Evolutionary conservation across 164 flowering plant genomes (phyloP), one percentile per base, ranked within the genome.

Genomic region (Hamamelis virginiana): DNA sequence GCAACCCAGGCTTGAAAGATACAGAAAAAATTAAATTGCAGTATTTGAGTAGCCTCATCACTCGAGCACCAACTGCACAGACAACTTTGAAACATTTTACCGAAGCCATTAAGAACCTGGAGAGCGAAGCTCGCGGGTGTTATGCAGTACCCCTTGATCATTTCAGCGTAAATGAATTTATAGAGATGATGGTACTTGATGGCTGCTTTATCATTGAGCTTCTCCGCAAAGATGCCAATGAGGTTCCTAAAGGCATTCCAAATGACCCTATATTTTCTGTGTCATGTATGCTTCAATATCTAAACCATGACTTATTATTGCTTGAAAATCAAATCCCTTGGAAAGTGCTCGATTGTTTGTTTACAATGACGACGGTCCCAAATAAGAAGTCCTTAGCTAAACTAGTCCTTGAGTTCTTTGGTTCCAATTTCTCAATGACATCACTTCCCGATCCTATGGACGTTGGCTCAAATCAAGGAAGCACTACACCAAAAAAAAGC

Each of bases 311-410:
- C 61, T 26, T 79, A 64, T 18, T 70, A 1, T 28, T 82, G 46
- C 55, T 79, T 0, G 84, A 81, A 63, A 81, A 81, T 21, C 84
- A 81, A 62, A 27, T 81, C 5, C 81, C 84, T 6, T 79, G 64
- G 45, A 25, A 65, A 45, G 71, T 73, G 11, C 76, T 74, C 0
- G 59, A 63, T 16, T 15, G 19, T 0, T 13, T 74, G 27, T 74
- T 18, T 21, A 45, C 50, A 38, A 1, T 41, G 26, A 60, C 70
- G 12, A 59, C 1, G n/a, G 38, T 3, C 12, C 1, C 60, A 14
- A 25, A 41, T 23, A 8, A 13, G 16, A 19, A 59, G 26, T 15
- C 69, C 23, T 43, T 72, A 19, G 23, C 45, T n/a, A 5, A 51
- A 19, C 67, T 66, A 12, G 51, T 53, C 33, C 11, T 67, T 14